Evolutionary conservation across 140 eudicot genomes (phyloP).

Genomic region (Erigeron philadelphicus): DNA sequence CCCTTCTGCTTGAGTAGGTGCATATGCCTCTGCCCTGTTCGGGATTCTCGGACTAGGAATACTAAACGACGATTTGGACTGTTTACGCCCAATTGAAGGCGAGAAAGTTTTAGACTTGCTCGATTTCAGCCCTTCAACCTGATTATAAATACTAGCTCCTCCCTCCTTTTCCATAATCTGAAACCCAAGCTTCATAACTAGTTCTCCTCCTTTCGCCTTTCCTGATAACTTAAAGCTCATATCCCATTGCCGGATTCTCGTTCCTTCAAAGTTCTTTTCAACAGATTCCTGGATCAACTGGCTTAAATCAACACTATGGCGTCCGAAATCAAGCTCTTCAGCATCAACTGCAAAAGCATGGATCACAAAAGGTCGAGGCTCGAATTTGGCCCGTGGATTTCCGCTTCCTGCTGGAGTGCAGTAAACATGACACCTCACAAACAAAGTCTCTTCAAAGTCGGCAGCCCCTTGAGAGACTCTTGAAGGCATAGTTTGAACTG

Average conservation of each 20-base stretch:
- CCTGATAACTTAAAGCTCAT: conserved; percentile 55
- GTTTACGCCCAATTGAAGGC: conserved; percentile 62
- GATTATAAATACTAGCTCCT: conserved; percentile 57
- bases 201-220: conserved; percentile 88
- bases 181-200: conserved; percentile 72
- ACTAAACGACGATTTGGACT: conserved; percentile 84
- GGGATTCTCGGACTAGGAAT: conserved; percentile 81
- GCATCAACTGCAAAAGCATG: conserved; percentile 81
- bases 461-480: conserved; percentile 96
- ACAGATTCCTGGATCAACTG: conserved; percentile 71
- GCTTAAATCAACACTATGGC: conserved; percentile 61
- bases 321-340: conserved; percentile 77
- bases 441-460: conserved; percentile 90
- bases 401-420: conserved; percentile 47
- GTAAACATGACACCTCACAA: conserved; percentile 78
- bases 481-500: conserved; percentile 95
- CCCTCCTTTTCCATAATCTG: conserved; percentile 98
- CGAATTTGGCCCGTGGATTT: conserved; percentile 43
- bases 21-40: conserved; percentile 45
- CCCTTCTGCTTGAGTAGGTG: conserved; percentile 49
- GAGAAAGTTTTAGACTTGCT: conserved; percentile 35
- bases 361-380: conserved; percentile 74
- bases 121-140: conserved; percentile 45
- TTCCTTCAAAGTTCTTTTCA: conserved; percentile 62
- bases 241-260: conserved; percentile 81